Base-by-base conservation (phyloP, 495 filamentous ascomycete genomes). In the Hypoxylon perforatum region DNA sequence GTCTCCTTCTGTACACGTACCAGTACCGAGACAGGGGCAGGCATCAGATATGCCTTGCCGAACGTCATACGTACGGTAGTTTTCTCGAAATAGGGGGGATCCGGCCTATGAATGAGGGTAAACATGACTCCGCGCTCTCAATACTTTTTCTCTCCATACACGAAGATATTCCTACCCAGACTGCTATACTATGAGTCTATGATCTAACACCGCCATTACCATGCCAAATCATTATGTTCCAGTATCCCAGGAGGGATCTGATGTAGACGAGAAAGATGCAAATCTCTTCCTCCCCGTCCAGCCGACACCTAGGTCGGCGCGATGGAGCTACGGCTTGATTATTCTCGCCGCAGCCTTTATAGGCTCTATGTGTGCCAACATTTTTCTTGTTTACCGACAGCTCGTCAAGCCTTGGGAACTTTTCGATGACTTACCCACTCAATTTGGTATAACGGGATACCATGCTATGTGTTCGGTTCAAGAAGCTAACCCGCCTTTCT, bases 331-430 rank as follows among this genome's bases (percentile, higher is more conserved):
- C 33, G 25, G 21, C 49, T 36, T 33, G 8, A 4, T 38, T 12
- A 36, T 53, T 53, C 22, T 53, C 49, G 21, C 4, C 49, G 11
- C 18, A 8, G 21, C 25, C 10, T 17, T 53, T 53, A 12, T 19
- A 9, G 25, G 23, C 7, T 53, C 25, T 21, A 33, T 53, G 11
- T 35, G 49, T 30, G 23, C 15, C 49, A 53, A 53, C 18, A 17
- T 53, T 3, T 53, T 53, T 18, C 18, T 53, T 25, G 19, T 38
- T 17, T 36, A 53, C 28, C 8, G 33, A 6, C 22, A 53, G 36
- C 36, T 35, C 33, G 15, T 33, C 49, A 53, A 17, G 33, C 22
- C 4, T 3, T 53, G 49, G 25, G 49, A 53, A 12, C 49, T 53
- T 19, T 10, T 53, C 15, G 28, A 33, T 33, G 22, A 53, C 12